phyloP scores from a whole-genome alignment of 768 basidiomycete species.

The Gyrodon lividus region DNA sequence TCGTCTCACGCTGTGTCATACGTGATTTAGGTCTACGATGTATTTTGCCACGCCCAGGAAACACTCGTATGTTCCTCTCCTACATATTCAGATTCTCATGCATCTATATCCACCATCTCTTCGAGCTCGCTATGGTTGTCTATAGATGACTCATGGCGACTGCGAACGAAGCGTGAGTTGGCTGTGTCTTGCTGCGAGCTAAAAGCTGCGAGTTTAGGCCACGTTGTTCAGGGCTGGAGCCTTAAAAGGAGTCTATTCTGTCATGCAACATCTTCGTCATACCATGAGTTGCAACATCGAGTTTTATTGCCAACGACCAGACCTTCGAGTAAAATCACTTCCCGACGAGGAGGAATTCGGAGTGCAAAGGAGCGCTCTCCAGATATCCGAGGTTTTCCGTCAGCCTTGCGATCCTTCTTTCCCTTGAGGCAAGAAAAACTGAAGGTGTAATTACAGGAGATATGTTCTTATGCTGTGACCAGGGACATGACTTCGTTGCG shows the following conservation, averaged over 20 bases:
- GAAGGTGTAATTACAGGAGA: conserved; percentile 42
- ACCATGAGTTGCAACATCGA: conserved; percentile 17
- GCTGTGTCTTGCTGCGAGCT: conserved; percentile 10
- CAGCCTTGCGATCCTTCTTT: conserved; percentile 26
- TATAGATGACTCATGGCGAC: conserved; percentile 7
- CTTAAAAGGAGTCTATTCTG: conserved; percentile 7
- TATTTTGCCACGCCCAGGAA: conserved; percentile 39
- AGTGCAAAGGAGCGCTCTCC: conserved; percentile 49
- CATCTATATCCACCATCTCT: neutral
- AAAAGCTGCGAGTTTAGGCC: neutral
- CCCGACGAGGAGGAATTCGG: conserved; percentile 49
- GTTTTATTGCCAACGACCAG: conserved; percentile 48
- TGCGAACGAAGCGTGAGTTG: neutral
- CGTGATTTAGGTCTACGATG: conserved; percentile 40
- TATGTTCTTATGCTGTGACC: conserved; percentile 66
- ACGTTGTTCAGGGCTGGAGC: conserved; percentile 8
- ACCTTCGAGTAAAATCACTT: conserved; percentile 56
- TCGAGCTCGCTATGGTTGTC: neutral
- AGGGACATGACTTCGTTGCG: conserved; percentile 11
- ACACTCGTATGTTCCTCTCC: conserved; percentile 18
- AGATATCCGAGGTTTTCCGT: conserved; percentile 65
- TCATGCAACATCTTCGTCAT: neutral
- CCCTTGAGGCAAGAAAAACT: conserved; percentile 1
- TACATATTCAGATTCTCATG: conserved; percentile 11
- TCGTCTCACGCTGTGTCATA: conserved; percentile 40